Percentiles rank a stretch among this genome's conserved stretches.
Evolutionary conservation across 768 basidiomycete genomes (phyloP).

Genomic region (Podaxis pistillaris): DNA sequence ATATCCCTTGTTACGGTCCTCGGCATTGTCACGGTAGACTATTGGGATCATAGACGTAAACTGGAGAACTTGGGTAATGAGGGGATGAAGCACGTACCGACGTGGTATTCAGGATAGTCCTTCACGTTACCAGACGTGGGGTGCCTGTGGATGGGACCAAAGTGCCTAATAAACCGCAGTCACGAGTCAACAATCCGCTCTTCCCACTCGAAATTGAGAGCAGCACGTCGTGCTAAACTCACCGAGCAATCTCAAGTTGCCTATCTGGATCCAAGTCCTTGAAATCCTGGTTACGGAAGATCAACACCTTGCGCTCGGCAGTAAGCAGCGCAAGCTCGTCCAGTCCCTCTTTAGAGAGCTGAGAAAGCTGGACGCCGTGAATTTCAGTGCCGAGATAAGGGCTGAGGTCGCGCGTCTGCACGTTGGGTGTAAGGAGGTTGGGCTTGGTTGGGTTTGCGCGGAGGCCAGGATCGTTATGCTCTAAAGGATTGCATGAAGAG

Average conservation of each 20-base stretch:
- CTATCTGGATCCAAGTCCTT: conserved; percentile 50
- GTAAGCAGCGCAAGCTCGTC: conserved; percentile 51
- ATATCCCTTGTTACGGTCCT: conserved; percentile 22
- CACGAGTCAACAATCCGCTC: not conserved
- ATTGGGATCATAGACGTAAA: not conserved
- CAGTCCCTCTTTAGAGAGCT: conserved; percentile 49
- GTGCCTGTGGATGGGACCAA: conserved; percentile 46
- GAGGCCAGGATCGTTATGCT: conserved; percentile 41
- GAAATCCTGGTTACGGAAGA: conserved; percentile 63
- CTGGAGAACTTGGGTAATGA: not conserved
- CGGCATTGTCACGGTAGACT: conserved; percentile 49
- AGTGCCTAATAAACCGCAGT: conserved; percentile 29
- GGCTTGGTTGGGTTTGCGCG: conserved; percentile 52
- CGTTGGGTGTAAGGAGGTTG: conserved; percentile 39
- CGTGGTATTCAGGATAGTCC: conserved; percentile 58
- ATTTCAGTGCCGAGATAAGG: conserved; percentile 54
- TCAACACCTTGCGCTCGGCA: conserved; percentile 51
- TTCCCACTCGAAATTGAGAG: too few species aligned
- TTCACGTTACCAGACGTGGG: conserved; percentile 51
- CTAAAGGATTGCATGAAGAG: conserved; percentile 17
- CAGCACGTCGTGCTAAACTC: conserved; percentile 22
- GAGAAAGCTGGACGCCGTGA: conserved; percentile 49
- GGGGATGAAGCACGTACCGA: conserved; percentile 37
- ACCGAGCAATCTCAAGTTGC: conserved; percentile 47
- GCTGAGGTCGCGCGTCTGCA: conserved; percentile 35